Percentiles rank a stretch among this genome's conserved stretches.
Evolutionary conservation across 768 basidiomycete species (phyloP).

Genomic region (Podaxis sp.): DNA sequence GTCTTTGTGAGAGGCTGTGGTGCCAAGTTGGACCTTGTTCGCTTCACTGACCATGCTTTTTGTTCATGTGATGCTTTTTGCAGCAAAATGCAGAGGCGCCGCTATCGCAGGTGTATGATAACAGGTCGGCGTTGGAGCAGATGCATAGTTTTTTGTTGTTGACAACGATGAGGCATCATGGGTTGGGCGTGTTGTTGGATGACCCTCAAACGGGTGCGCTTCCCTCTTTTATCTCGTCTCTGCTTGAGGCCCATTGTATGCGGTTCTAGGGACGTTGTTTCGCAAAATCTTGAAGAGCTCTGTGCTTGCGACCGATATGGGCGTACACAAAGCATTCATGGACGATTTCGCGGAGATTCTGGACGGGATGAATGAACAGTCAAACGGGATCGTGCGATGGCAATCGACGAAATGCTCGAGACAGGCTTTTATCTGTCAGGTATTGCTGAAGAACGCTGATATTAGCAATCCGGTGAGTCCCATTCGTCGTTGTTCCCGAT

Average conservation of each 20-base stretch:
- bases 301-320: conserved; percentile 94
- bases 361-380: conserved; percentile 23
- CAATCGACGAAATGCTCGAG: conserved; percentile 40
- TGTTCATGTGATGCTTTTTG: conserved; percentile 2
- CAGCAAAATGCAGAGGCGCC: conserved; percentile 95
- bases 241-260: background rate
- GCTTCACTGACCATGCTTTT: background rate
- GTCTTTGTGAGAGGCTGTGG: conserved; percentile 23
- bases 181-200: conserved; percentile 67
- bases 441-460: conserved; percentile 95
- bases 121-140: conserved; percentile 86
- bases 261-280: conserved; percentile 42
- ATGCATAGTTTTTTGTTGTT: conserved; percentile 87
- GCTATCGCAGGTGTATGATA: conserved; percentile 83
- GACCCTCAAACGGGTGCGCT: conserved; percentile 30
- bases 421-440: conserved; percentile 79
- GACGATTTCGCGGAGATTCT: conserved; percentile 53
- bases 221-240: background rate
- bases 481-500: conserved; percentile 4
- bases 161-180: conserved; percentile 77
- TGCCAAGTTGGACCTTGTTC: background rate
- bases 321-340: conserved; percentile 86
- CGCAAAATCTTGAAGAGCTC: conserved; percentile 77
- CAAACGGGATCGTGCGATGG: conserved; percentile 17
- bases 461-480: conserved; percentile 93